Percentiles rank a stretch among this genome's conserved stretches.
These are phyloP conservation scores for Trematosphaeria pertusa DNA, from an alignment of 2,329 filamentous ascomycete species.

Conservation along the genomic window DNA sequence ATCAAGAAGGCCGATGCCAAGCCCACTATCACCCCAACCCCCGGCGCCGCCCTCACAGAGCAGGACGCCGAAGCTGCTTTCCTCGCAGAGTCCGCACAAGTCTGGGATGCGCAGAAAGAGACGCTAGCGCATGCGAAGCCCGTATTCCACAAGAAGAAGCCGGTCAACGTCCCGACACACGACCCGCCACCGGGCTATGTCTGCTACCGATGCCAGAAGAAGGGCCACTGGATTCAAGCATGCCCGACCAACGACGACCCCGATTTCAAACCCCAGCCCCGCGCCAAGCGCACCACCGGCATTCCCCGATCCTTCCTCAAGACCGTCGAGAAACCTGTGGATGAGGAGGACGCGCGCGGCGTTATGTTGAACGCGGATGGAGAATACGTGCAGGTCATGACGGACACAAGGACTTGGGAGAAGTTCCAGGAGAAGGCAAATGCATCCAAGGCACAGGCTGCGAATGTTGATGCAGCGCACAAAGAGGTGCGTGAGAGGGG, in stretches of 20 bases:
- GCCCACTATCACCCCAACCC: conserved; percentile 62
- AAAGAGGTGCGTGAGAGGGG: conserved; percentile 89
- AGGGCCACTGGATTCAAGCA: conserved; percentile 98
- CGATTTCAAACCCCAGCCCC: conserved; percentile 89
- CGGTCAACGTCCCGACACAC: conserved; percentile 83
- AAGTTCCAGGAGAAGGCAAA: conserved; percentile 95
- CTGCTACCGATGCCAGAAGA: conserved; percentile 94
- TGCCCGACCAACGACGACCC: conserved; percentile 99
- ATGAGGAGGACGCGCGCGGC: conserved; percentile 84
- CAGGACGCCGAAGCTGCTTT: conserved; percentile 94
- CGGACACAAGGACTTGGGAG: conserved; percentile 95
- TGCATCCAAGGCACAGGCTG: conserved; percentile 81
- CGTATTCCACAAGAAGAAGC: conserved; percentile 61
- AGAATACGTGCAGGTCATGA: conserved; percentile 95
- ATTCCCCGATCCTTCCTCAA: conserved; percentile 96
- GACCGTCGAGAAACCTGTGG: conserved; percentile 89
- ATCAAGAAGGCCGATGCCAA: conserved; percentile 74
- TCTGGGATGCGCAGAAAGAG: conserved; percentile 93
- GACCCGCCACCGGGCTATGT: conserved; percentile 93
- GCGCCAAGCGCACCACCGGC: conserved; percentile 94
- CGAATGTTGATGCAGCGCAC: conserved; percentile 76
- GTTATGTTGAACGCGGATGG: conserved; percentile 98
- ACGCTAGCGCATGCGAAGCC: conserved; percentile 77
- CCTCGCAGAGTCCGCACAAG: conserved; percentile 86
- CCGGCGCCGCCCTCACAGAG: conserved; percentile 74